A percentile compares a stretch with the other conserved stretches of the same genome.
Evolutionary conservation across 345 rosid genomes (phyloP).

Genomic region (Lumnitzera racemosa): DNA sequence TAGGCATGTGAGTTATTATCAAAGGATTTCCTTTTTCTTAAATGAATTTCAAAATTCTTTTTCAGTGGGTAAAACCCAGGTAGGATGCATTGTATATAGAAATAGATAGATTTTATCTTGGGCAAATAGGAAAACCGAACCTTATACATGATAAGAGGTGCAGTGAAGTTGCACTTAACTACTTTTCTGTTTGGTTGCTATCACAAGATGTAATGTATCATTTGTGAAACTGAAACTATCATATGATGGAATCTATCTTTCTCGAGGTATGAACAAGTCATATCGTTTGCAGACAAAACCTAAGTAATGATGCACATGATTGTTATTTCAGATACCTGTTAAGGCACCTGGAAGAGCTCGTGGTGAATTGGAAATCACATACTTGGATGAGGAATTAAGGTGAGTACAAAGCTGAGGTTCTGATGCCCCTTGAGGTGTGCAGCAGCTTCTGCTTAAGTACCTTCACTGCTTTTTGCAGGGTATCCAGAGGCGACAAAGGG

Average conservation of each 20-base stretch:
- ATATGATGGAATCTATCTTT: background rate
- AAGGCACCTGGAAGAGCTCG: slow-evolving; percentile 42
- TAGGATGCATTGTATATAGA: too few species aligned
- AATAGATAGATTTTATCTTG: too few species aligned
- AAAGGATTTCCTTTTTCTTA: too few species aligned
- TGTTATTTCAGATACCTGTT: slow-evolving; percentile 24
- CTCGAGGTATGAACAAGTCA: background rate
- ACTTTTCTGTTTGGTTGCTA: too few species aligned
- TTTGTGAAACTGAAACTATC: background rate
- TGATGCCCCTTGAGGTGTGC: background rate
- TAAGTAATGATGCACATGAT: too few species aligned
- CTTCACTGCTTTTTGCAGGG: slow-evolving; percentile 26
- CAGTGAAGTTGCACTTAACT: too few species aligned
- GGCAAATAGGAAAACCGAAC: too few species aligned
- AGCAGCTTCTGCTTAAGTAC: background rate
- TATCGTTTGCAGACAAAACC: background rate
- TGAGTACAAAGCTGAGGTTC: slow-evolving; percentile 9
- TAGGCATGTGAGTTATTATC: too few species aligned
- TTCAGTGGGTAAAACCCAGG: too few species aligned
- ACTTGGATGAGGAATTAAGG: slow-evolving; percentile 41
- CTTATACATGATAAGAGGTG: too few species aligned
- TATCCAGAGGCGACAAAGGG: slow-evolving; percentile 89
- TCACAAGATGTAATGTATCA: background rate
- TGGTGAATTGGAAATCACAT: slow-evolving; percentile 41
- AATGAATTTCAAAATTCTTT: too few species aligned